Base-by-base conservation (phyloP, 139 green algal genomes). In the Chlorella sp. region DNA sequence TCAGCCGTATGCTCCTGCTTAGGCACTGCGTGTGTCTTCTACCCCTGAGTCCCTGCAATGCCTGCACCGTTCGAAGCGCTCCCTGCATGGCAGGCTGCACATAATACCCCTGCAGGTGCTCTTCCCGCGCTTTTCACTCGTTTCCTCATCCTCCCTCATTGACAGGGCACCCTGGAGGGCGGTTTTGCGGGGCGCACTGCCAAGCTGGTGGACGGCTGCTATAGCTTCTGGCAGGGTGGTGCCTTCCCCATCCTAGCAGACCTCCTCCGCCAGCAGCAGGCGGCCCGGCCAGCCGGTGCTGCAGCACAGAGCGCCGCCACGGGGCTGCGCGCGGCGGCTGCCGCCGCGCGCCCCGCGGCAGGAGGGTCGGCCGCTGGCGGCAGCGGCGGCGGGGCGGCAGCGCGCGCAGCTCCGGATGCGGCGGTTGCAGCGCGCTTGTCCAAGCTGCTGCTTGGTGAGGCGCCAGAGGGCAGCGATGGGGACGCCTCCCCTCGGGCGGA, bases 131-230 rank as follows among this genome's bases (percentile, higher is more conserved):
- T n/a, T n/a, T n/a, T n/a, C n/a, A n/a, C n/a, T n/a, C n/a, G n/a
- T n/a, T n/a, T n/a, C n/a, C n/a, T n/a, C n/a, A n/a, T n/a, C n/a
- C n/a, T n/a, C n/a, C n/a, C n/a, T n/a, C n/a, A n/a, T n/a, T n/a
- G n/a, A n/a, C 16, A 99, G 91, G 95, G 94, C 68, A 51, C 71
- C 4, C 78, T 96, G 34, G 97, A 99, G 87, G 97, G 97, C 15
- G 97, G 97, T 16, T 99, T 99, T 89, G 97, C 94, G 81, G 98
- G 98, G 3, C 92, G 98, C 55, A 99, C 97, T n/a, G 97, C 98
- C 91, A 99, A 99, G 92, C 93, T 99, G 55, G 97, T 98, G 68
- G 98, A 99, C 81, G 96, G 96, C 41, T 99, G 98, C 90, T 99
- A 99, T 93, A 96, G 91, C 64, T 97, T 94, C 69, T 99, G 96